These are phyloP conservation scores for Boechera retrofracta DNA, from an alignment of 345 rosid genomes.

Conservation along the genomic window DNA sequence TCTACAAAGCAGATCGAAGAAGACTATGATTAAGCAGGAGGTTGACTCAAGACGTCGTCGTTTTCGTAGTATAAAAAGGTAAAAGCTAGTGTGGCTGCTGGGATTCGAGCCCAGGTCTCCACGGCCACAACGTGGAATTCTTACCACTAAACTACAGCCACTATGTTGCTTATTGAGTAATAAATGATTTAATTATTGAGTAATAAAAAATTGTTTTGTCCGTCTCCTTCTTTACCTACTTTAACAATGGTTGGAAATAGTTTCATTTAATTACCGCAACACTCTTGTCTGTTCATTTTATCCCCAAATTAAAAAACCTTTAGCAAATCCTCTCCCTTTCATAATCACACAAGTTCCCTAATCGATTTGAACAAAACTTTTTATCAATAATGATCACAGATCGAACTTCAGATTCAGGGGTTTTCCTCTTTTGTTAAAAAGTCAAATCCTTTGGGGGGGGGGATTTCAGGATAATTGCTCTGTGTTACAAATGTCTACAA, in stretches of 20 bases:
- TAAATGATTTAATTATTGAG: too few species aligned
- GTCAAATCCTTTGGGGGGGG: constrained; percentile 9
- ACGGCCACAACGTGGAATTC: constrained; percentile 93
- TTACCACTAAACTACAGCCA: constrained; percentile 90
- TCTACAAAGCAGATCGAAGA: constrained; percentile 20
- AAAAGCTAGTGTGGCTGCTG: constrained; percentile 59
- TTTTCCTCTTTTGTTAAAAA: neutral
- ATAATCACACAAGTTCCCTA: neutral
- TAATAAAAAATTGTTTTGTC: neutral
- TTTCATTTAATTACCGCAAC: neutral
- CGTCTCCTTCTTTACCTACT: neutral
- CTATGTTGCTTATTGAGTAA: neutral
- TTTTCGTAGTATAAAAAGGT: neutral
- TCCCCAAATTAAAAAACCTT: constrained; percentile 9
- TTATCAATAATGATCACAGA: neutral
- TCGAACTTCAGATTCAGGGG: constrained; percentile 6
- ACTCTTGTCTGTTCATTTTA: constrained; percentile 2
- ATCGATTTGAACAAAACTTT: neutral
- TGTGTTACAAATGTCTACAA: constrained; percentile 50
- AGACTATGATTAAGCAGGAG: neutral
- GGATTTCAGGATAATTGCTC: constrained; percentile 37
- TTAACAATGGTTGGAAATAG: neutral
- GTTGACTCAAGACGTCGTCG: neutral
- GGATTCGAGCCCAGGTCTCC: constrained; percentile 92
- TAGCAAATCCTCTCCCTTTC: constrained; percentile 5